Base-by-base conservation (phyloP, 768 basidiomycete genomes). In the Tremella mesenterica region DNA sequence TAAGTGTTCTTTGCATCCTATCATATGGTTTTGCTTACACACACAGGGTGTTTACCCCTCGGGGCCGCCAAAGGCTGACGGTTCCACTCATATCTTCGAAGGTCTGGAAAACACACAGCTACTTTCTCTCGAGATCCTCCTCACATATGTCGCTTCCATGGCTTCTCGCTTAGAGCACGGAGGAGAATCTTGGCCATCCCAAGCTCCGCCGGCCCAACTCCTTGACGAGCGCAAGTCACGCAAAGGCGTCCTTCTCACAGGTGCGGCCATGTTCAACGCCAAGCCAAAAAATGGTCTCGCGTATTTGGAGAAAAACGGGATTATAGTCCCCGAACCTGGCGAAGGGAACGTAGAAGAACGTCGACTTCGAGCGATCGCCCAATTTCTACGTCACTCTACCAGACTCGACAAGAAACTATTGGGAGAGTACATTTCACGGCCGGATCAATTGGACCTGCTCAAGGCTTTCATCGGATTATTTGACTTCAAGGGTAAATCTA, bases 261-360 rank as follows among this genome's bases (percentile, higher is more conserved):
- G 89, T 3, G 87, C 88, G 4, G 75, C 82, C 1, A 82, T 83
- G 31, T 99, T 97, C 76, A 99, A 99, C 66, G 74, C 80, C 13
- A 96, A 96, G 74, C 92, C 95, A 0, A 97, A 93, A 74, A 77
- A 79, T 30, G 95, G 91, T 0, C 73, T 97, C 25, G 80, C 88
- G 2, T 96, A 89, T 75, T 78, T 97, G 30, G 90, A 96, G 69
- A 89, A 95, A 65, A 85, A 93, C 65, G 83, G 83, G n/a, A 76
- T 99, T 36, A 87, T 99, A 46, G 63, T 64, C 36, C 50, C 57
- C 9, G 60, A 67, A 6, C 45, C 51, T 4, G 48, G 46, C 1
- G 34, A 45, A 2, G 67, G 60, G 4, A 61, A 56, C 4, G 67
- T 67, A 20, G 57, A 58, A 9, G 65, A 68, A 9, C 67, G 69